phyloP scores from a whole-genome alignment of 2,329 filamentous ascomycete species.

The Neurospora crassa region DNA sequence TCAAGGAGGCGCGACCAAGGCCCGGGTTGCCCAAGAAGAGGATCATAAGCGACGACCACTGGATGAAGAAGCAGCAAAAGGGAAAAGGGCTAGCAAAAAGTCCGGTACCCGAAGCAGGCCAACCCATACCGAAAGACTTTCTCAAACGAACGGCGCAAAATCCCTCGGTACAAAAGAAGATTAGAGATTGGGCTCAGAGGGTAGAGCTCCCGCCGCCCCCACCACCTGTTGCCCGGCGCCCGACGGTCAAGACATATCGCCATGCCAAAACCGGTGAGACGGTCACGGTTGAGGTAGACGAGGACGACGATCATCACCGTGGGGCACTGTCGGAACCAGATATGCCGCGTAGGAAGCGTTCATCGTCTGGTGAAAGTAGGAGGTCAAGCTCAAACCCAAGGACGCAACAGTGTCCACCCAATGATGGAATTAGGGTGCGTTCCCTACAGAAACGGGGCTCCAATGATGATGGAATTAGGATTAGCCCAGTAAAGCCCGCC shows the following conservation, averaged over 20 bases:
- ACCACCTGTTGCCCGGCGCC: slow-evolving; percentile 23
- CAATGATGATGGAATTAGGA: slow-evolving; percentile 19
- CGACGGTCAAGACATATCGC: slow-evolving; percentile 17
- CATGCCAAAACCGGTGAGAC: slow-evolving; percentile 21
- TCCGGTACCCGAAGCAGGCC: slow-evolving; percentile 22
- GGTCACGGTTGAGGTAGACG: slow-evolving; percentile 27
- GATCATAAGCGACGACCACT: slow-evolving; percentile 88
- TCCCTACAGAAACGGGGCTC: slow-evolving; percentile 17
- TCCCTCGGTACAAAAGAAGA: slow-evolving; percentile 47
- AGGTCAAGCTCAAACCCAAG: slow-evolving; percentile 9
- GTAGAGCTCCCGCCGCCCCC: slow-evolving; percentile 40
- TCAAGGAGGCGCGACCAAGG: slow-evolving; percentile 30
- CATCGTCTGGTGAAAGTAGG: slow-evolving; percentile 1
- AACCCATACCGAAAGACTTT: slow-evolving; percentile 50
- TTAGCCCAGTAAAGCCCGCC: slow-evolving; percentile 12
- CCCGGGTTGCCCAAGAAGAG: slow-evolving; percentile 72
- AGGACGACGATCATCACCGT: not conserved
- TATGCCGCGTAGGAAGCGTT: not conserved
- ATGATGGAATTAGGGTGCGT: slow-evolving; percentile 21
- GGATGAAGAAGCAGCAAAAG: slow-evolving; percentile 50
- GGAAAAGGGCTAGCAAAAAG: slow-evolving; percentile 36
- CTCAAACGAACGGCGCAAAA: slow-evolving; percentile 42
- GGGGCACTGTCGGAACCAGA: slow-evolving; percentile 11
- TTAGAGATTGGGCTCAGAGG: slow-evolving; percentile 51
- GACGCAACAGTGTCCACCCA: slow-evolving; percentile 5